Evolutionary conservation across 805 yeast species (phyloP), one percentile per base, ranked within the genome.

Genomic region (Kluyveromyces nonfermentans): DNA sequence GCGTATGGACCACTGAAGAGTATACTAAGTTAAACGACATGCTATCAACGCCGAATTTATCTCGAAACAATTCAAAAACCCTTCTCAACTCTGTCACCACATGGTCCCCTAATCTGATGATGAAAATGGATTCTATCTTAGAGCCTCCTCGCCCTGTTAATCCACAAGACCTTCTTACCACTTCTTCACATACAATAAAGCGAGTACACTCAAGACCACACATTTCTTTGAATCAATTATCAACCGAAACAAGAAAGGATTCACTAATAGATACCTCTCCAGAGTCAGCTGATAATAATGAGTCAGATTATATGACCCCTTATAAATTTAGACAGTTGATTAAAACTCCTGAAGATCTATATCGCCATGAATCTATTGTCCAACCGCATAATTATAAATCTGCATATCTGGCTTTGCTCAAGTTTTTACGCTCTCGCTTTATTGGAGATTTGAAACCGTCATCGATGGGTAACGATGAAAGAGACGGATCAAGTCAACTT

Each of bases 1-100:
- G 64, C 65, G 75, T 47, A 71, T 79, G 70, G 83, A 80, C 42
- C 68, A 76, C 53, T 21, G 52, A 50, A 20, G 62, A 57, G 40
- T 53, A 57, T 31, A 49, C 49, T 48, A 53, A 52, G 35, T 33
- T 58, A 21, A 53, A 54, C 22, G 52, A 54, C 41, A 43, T 57
- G 10, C 37, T 55, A 3, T 40, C 44, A 2, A 37, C 37, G 12
- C 41, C 45, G 31, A 38, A 28, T 17, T 22, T 38, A 18, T 38
- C 41, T 4, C 37, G 41, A 20, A 42, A 35, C 16, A 42, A 42
- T 35, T 42, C 44, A 15, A 36, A 42, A 21, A 36, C 35, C 12
- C 35, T 35, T 28, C 32, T 37, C 5, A 36, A 22, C 18, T 32
- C 38, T 15, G 35, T 20, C 4, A 12, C 35, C 14, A 19, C 35